phyloP scores from a whole-genome alignment of 257 asterid species.

The Capsicum pubescens region DNA sequence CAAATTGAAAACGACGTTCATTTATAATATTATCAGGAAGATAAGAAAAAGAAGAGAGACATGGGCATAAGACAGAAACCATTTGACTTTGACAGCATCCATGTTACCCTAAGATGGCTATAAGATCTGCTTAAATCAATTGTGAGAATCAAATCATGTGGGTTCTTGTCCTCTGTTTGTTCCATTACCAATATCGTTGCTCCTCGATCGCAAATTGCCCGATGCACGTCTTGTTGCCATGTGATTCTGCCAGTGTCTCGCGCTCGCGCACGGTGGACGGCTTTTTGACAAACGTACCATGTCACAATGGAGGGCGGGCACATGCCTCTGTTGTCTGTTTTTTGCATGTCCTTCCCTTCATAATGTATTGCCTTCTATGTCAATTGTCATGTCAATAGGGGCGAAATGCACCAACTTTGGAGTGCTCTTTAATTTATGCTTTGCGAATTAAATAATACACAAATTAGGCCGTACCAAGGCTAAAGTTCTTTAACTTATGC shows the following conservation, averaged over 20 bases:
- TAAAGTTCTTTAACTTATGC: too few relatives aligned
- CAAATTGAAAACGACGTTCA: background rate
- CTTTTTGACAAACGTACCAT: background rate
- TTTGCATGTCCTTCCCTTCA: too few relatives aligned
- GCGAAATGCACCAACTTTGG: too few relatives aligned
- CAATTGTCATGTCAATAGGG: too few relatives aligned
- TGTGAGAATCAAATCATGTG: slow-evolving; percentile 24
- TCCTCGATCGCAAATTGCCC: background rate
- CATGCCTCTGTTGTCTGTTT: background rate
- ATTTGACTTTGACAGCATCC: slow-evolving; percentile 21
- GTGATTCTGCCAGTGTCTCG: background rate
- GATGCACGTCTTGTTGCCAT: slow-evolving; percentile 18
- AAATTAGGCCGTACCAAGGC: too few relatives aligned
- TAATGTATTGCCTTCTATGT: too few relatives aligned
- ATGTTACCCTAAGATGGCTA: slow-evolving; percentile 18
- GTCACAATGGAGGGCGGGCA: background rate
- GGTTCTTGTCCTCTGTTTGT: background rate
- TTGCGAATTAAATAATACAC: too few relatives aligned
- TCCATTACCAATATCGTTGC: background rate
- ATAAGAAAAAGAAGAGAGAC: background rate
- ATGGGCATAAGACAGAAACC: background rate
- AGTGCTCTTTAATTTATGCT: too few relatives aligned
- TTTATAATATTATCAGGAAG: background rate
- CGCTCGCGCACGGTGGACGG: background rate
- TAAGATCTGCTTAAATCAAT: slow-evolving; percentile 15